Evolutionary conservation across 2,329 filamentous ascomycete species (phyloP), one percentile per base, ranked within the genome.

Genomic region (Aspergillus tamarii): DNA sequence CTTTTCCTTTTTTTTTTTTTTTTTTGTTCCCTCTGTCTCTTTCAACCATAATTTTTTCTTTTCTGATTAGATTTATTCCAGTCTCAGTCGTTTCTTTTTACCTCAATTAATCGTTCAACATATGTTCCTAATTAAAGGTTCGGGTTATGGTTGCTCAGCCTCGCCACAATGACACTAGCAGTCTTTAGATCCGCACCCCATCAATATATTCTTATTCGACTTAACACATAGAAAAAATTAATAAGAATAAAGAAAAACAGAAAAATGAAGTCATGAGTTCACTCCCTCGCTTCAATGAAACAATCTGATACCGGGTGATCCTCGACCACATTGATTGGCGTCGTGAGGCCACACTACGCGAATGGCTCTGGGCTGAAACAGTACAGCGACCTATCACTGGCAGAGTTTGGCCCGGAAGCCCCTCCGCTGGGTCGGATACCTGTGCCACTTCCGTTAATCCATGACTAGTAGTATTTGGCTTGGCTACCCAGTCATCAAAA

Each of bases 291-390:
- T 32, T 48, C 32, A 26, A 59, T 59, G 39, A 59, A 59, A 59
- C 56, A 58, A 58, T 58, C 26, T 34, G 56, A 32, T 46, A 41
- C 39, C 26, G 56, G 56, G 21, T 26, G 21, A 58, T 46, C 56
- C 56, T 48, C 14, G 56, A 34, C 28, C 48, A 39, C 56, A 58
- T 21, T 45, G 26, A 46, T 54, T 54, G 52, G 52, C 32, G 52
- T 32, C 4, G 30, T 53, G 50, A 32, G 50, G 50, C 56, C 56
- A 53, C 50, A 36, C 52, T 58, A 58, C 53, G 46, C 62, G 53
- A 61, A 64, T 64, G n/a, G 58, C 16, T 30, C 48, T 58, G 54
- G 55, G 45, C 36, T 57, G 62, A 63, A 66, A 62, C 61, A 60
- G 19, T 8, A 41, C 16, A 26, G 57, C 34, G 48, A 48, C 58